Base-by-base conservation (phyloP, 305 asterid genomes). In the Fraxinus albicans region DNA sequence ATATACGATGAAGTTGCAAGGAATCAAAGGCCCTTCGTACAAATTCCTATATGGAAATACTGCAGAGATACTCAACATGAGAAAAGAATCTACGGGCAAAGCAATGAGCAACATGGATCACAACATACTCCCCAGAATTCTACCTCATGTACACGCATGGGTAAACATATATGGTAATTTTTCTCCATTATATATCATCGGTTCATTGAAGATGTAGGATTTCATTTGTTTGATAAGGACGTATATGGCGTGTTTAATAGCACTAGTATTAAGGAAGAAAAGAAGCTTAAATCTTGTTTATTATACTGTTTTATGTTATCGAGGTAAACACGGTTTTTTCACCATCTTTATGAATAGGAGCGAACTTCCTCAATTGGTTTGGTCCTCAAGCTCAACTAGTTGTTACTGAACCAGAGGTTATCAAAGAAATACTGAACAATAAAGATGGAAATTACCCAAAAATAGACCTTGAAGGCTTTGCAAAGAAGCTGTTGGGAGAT, bases 81-180 rank as follows among this genome's bases (percentile, higher is more conserved):
- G 85, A 84, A 87, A 86, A 77, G 78, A 83, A 25, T 73, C 86
- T 0, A 82, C 82, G 81, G 83, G 83, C 74, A 78, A 80, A 34
- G 63, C 91, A 69, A 92, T 92, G 94, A 93, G 87, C 44, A 75
- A 75, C 29, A 78, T 88, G 44, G 91, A 94, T 47, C 97, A 94
- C 74, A 60, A 92, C 80, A 86, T 93, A 80, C 90, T 90, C 60
- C 93, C 97, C 0, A 88, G 94, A 86, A 82, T 91, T 79, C 83
- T 90, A 73, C 97, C 97, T 81, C 93, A 94, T 73, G 79, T 93
- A 12, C 82, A 85, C 81, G 79, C 80, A 4, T 94, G 98, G 98
- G 31, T 73, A 23, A 85, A 81, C 10, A 63, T 63, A 31, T 91
- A 93, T 70, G 98, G 98, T 92, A 88, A 85, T 8, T 25, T 25